Evolutionary conservation across 73 alveolate species (phyloP), one percentile per base, ranked within the genome.

Genomic region (Stentor coeruleus): DNA sequence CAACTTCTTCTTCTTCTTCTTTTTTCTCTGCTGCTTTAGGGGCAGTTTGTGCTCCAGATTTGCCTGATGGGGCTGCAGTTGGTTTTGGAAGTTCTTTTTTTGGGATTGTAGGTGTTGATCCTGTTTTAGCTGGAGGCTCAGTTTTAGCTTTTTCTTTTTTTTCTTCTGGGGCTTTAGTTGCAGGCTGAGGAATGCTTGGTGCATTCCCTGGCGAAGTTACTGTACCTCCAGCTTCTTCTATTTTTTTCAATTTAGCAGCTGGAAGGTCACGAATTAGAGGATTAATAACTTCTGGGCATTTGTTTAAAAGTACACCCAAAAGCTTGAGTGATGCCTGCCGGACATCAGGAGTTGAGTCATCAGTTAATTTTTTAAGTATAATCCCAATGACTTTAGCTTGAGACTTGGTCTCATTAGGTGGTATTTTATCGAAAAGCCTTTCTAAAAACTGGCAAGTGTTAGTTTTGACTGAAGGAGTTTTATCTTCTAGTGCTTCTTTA

Each of bases 1-100:
- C 91, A 2, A 40, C 74, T 39, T 89, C 92, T 59, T 89, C 95
- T 35, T 87, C 91, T 39, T 76, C 28, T 33, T 6, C 75, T 55
- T 66, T 84, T 40, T 3, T 74, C 74, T 28, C 58, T 3, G 39
- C 42, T 39, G 33, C 39, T 49, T 35, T 15, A n/a, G n/a, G n/a
- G n/a, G n/a, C 35, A n/a, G 59, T 39, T 35, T 59, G 37, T 4
- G 76, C 40, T 36, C 59, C 81, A 15, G 76, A 82, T 73, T 86
- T 66, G 35, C 76, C 36, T 15, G 83, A 37, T 30, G 86, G 36
- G 0, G 84, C 85, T 36, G 82, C 76, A 2, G 73, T 31, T 31
- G 15, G 73, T 74, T 60, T 39, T 31, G 86, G 74, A 2, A 84
- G 81, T 28, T 88, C 55, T 40, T 79, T 35, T 3, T 58, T 60